phyloP scores from a whole-genome alignment of 768 basidiomycete genomes.

The Psilocybe cubensis region DNA sequence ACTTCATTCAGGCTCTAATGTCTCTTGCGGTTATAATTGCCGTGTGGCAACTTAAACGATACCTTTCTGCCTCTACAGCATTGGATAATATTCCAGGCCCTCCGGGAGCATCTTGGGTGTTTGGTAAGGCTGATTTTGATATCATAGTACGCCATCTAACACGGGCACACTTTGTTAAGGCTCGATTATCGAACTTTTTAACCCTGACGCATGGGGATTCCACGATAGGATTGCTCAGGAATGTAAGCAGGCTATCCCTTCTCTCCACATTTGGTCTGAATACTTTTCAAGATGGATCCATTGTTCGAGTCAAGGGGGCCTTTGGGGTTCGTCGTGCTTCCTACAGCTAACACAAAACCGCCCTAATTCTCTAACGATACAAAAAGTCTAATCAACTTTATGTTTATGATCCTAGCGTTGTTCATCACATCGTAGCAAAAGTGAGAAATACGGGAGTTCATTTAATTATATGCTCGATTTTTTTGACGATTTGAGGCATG shows the following conservation, averaged over 20 bases:
- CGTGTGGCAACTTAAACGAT: not conserved
- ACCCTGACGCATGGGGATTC: slow-evolving; percentile 12
- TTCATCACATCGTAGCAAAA: slow-evolving; percentile 50
- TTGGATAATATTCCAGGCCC: slow-evolving; percentile 7
- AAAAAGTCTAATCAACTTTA: slow-evolving; percentile 36
- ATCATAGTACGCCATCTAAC: not conserved
- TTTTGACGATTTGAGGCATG: not conserved
- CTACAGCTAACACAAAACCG: not conserved
- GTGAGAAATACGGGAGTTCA: not conserved
- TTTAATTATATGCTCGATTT: not conserved
- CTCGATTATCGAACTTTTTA: slow-evolving; percentile 10
- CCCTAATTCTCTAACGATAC: not conserved
- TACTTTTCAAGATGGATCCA: slow-evolving; percentile 26
- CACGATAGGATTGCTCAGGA: slow-evolving; percentile 7
- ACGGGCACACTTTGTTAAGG: not conserved
- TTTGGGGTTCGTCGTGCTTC: slow-evolving; percentile 30
- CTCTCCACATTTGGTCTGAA: no score
- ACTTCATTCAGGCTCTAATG: not conserved
- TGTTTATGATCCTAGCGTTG: slow-evolving; percentile 46
- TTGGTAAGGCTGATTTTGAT: not conserved
- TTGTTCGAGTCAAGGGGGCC: slow-evolving; percentile 33
- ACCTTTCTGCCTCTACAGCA: not conserved
- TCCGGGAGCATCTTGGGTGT: slow-evolving; percentile 1
- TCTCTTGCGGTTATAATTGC: not conserved
- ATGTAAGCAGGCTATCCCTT: slow-evolving; percentile 2